These are phyloP conservation scores for Dujonia santamariae DNA, from an alignment of 1,139 yeast species.

Conservation along the genomic window DNA sequence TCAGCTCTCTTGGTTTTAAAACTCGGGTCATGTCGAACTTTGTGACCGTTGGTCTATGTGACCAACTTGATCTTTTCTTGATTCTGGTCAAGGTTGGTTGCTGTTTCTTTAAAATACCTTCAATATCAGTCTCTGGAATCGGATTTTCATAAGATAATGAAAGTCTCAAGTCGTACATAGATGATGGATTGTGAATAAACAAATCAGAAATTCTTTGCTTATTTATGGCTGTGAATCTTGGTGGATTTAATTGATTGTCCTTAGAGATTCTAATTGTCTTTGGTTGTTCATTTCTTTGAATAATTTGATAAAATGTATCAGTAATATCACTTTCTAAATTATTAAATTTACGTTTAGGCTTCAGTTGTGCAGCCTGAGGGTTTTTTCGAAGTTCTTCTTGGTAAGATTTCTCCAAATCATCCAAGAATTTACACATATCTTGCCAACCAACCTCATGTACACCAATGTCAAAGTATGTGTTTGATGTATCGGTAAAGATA, in stretches of 20 bases:
- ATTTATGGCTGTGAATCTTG: slow-evolving; percentile 66
- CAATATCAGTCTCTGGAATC: slow-evolving; percentile 51
- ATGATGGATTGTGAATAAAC: slow-evolving; percentile 71
- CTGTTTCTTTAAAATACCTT: slow-evolving; percentile 32
- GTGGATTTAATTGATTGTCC: slow-evolving; percentile 57
- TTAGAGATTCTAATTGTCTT: slow-evolving; percentile 61
- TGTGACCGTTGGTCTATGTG: slow-evolving; percentile 67
- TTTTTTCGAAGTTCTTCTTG: slow-evolving; percentile 34
- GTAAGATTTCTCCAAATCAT: slow-evolving; percentile 49
- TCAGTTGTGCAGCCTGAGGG: slow-evolving; percentile 17
- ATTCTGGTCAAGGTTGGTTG: slow-evolving; percentile 54
- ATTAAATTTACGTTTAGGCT: slow-evolving; percentile 39
- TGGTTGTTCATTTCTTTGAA: slow-evolving; percentile 50
- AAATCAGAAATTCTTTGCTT: slow-evolving; percentile 72
- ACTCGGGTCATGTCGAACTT: slow-evolving; percentile 71
- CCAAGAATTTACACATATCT: slow-evolving; percentile 56
- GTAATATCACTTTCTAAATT: slow-evolving; percentile 41
- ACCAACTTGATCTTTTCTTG: slow-evolving; percentile 61
- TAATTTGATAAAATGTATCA: slow-evolving; percentile 37
- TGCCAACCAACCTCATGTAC: slow-evolving; percentile 66
- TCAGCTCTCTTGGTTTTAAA: slow-evolving; percentile 42
- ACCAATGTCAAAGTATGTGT: slow-evolving; percentile 65
- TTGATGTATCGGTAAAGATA: slow-evolving; percentile 54
- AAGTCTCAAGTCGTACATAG: slow-evolving; percentile 72
- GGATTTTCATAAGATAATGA: slow-evolving; percentile 79